These are phyloP conservation scores for Russula foetens DNA, from an alignment of 768 basidiomycete genomes.

Conservation along the genomic window DNA sequence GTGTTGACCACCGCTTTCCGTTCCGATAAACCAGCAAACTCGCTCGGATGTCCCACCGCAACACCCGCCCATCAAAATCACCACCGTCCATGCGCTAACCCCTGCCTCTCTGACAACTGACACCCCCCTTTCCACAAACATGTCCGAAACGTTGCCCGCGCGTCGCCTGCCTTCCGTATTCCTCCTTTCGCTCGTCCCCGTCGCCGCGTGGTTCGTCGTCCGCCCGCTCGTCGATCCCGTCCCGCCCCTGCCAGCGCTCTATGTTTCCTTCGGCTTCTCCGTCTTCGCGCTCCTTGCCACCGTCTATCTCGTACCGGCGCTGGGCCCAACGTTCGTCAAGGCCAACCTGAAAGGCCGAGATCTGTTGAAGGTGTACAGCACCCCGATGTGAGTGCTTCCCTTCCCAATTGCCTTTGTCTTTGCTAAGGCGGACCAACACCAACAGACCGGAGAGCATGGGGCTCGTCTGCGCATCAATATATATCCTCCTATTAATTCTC, in stretches of 20 bases:
- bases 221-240: conserved; percentile 63
- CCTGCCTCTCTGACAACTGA: background rate
- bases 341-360: conserved; percentile 84
- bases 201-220: conserved; percentile 65
- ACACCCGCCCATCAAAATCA: background rate
- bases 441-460: conserved; percentile 89
- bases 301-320: conserved; percentile 70
- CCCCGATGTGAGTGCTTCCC: conserved; percentile 49
- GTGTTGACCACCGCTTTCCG: background rate
- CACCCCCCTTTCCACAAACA: background rate
- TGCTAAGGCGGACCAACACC: background rate
- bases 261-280: conserved; percentile 76
- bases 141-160: conserved; percentile 12
- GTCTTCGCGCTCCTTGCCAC: conserved; percentile 74
- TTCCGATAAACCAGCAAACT: no score
- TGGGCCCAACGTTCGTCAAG: conserved; percentile 71
- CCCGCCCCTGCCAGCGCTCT: conserved; percentile 63
- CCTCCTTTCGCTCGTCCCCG: conserved; percentile 52
- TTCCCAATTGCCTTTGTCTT: background rate
- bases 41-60: no score
- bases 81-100: background rate
- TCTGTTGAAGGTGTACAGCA: conserved; percentile 71
- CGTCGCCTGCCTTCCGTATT: conserved; percentile 28
- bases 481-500: conserved; percentile 77
- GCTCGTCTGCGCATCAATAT: conserved; percentile 82